These are phyloP conservation scores for Mortierella sp. DNA, from an alignment of 371 early-diverging fungal species.

Conservation along the genomic window DNA sequence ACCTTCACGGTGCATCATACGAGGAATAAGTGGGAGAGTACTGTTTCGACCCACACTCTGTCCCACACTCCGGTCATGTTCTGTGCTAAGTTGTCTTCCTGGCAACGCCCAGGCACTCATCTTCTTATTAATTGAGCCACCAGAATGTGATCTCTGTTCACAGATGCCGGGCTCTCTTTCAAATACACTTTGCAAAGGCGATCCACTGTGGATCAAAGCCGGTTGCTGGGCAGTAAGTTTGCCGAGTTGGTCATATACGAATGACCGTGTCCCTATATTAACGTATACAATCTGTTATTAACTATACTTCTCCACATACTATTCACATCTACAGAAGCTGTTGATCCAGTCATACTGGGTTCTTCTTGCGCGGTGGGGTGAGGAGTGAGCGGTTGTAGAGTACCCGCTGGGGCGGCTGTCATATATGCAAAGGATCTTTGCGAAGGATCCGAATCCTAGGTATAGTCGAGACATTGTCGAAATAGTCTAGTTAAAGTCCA, in stretches of 20 bases:
- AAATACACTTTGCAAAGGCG: neutral
- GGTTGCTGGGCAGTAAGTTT: neutral
- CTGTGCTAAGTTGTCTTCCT: neutral
- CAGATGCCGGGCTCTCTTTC: neutral
- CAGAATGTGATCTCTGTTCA: neutral
- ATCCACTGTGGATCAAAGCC: neutral
- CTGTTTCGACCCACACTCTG: neutral
- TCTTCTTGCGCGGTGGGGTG: neutral
- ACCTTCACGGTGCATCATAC: neutral
- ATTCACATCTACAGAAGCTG: neutral
- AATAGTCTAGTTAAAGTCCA: neutral
- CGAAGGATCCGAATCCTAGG: neutral
- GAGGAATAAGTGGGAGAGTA: neutral
- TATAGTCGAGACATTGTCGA: neutral
- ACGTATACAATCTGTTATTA: neutral
- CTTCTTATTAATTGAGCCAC: neutral
- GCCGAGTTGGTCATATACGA: neutral
- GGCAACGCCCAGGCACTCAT: neutral
- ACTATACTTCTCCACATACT: neutral
- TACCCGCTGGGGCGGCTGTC: neutral
- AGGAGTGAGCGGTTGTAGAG: neutral
- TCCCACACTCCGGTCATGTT: neutral
- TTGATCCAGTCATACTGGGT: neutral
- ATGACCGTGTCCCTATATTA: neutral
- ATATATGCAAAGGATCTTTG: neutral